These are phyloP conservation scores for Nakazawaea wyomingensis DNA, from an alignment of 805 yeast genomes.

Conservation along the genomic window DNA sequence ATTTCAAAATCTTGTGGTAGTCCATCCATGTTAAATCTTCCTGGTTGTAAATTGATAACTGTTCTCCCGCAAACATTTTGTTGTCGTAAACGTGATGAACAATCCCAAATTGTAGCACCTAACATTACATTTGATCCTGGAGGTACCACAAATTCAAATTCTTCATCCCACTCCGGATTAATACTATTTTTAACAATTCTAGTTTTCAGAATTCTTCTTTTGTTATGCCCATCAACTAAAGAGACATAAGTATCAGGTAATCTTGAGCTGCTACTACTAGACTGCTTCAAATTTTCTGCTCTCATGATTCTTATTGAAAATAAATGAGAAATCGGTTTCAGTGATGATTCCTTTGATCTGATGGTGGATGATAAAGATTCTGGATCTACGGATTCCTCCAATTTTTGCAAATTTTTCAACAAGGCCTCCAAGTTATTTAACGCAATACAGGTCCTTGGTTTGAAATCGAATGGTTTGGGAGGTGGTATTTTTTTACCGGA, in stretches of 20 bases:
- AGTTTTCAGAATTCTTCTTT: constrained; percentile 63
- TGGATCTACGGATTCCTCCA: constrained; percentile 56
- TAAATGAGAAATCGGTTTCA: constrained; percentile 36
- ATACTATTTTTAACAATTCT: constrained; percentile 53
- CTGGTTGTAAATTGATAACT: constrained; percentile 55
- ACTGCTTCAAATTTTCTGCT: constrained; percentile 56
- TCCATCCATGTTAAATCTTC: constrained; percentile 57
- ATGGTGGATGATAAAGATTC: constrained; percentile 27
- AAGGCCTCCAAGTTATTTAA: constrained; percentile 60
- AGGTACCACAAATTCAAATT: constrained; percentile 49
- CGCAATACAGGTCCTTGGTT: constrained; percentile 64
- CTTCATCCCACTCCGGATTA: constrained; percentile 85
- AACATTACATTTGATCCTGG: constrained; percentile 33
- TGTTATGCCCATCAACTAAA: constrained; percentile 48
- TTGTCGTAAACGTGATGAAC: constrained; percentile 38
- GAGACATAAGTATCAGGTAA: constrained; percentile 56
- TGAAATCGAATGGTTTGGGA: constrained; percentile 55
- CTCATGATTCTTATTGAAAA: constrained; percentile 58
- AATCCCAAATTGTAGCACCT: constrained; percentile 71
- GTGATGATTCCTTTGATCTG: neutral
- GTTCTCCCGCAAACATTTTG: constrained; percentile 68
- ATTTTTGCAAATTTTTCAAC: constrained; percentile 38
- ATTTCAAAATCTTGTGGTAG: constrained; percentile 54
- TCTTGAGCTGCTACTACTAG: constrained; percentile 38
- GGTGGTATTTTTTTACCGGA: constrained; percentile 27